Evolutionary conservation across 495 filamentous ascomycete species (phyloP).

Genomic region (Cercophora scortea): DNA sequence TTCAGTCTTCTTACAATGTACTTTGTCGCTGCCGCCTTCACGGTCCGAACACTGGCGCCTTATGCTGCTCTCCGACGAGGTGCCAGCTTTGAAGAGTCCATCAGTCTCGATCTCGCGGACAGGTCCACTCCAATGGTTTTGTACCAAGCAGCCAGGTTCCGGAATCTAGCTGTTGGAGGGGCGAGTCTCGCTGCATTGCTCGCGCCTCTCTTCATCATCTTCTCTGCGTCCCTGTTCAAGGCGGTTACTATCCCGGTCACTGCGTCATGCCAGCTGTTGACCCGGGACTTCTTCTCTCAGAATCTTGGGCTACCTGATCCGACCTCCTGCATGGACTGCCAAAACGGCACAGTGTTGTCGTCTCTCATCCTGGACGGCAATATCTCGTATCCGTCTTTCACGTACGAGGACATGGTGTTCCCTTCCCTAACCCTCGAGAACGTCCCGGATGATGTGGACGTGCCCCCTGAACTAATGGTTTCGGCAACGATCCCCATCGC

Average conservation of each 20-base stretch:
- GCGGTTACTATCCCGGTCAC: slow-evolving; percentile 7
- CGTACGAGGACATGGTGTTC: slow-evolving; percentile 17
- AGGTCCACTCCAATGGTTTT: slow-evolving; percentile 6
- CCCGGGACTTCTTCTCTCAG: slow-evolving; percentile 11
- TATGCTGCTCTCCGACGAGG: slow-evolving; percentile 7
- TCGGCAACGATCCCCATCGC: slow-evolving; percentile 10
- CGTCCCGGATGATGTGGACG: slow-evolving; percentile 2
- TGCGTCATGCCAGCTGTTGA: slow-evolving; percentile 6
- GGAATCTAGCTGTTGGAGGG: slow-evolving; percentile 9
- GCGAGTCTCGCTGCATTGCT: slow-evolving; percentile 8
- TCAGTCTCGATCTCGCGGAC: slow-evolving; percentile 13
- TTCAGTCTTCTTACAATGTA: slow-evolving; percentile 8
- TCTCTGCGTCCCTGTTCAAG: slow-evolving; percentile 9
- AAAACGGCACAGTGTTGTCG: slow-evolving; percentile 12
- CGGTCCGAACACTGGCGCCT: slow-evolving; percentile 9
- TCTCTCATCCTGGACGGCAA: slow-evolving; percentile 16
- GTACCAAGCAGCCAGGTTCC: slow-evolving; percentile 5
- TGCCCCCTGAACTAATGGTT: slow-evolving; percentile 8
- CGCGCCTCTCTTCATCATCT: slow-evolving; percentile 8
- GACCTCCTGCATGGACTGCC: slow-evolving; percentile 2
- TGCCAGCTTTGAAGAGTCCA: slow-evolving; percentile 7
- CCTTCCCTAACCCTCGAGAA: slow-evolving; percentile 6
- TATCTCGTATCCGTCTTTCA: slow-evolving; percentile 15
- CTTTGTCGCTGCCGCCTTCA: slow-evolving; percentile 8
- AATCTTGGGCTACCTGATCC: background rate